phyloP scores from a whole-genome alignment of 345 rosid genomes.

The Lumnitzera racemosa region DNA sequence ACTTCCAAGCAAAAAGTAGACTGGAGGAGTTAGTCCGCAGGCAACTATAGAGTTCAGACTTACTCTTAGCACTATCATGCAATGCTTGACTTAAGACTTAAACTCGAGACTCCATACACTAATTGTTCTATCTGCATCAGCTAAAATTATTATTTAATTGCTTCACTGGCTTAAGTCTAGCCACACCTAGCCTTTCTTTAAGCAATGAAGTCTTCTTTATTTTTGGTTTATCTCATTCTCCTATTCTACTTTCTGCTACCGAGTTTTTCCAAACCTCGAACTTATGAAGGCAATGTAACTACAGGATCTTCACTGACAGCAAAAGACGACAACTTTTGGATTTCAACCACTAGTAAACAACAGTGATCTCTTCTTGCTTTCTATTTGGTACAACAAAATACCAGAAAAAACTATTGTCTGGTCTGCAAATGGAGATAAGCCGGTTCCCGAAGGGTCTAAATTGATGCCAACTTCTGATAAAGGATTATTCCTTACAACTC shows the following conservation, averaged over 20 bases:
- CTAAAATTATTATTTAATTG: too few species aligned
- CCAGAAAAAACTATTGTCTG: conserved; percentile 22
- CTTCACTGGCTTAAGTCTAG: too few species aligned
- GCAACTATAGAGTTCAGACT: too few species aligned
- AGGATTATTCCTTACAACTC: conserved; percentile 15
- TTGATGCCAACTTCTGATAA: conserved; percentile 12
- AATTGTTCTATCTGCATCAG: too few species aligned
- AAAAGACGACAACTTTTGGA: conserved; percentile 14
- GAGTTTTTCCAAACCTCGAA: not conserved
- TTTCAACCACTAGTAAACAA: conserved; percentile 11
- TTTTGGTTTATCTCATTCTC: too few species aligned
- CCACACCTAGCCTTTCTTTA: too few species aligned
- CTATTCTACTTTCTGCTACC: not conserved
- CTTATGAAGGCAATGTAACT: not conserved
- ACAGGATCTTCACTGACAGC: conserved; percentile 4
- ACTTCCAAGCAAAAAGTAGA: too few species aligned
- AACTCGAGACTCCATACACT: too few species aligned
- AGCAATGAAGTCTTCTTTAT: too few species aligned
- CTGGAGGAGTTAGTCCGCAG: too few species aligned
- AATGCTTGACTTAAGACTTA: too few species aligned
- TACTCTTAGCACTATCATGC: too few species aligned
- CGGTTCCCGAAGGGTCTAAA: conserved; percentile 19
- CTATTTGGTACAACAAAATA: conserved; percentile 26
- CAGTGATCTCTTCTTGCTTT: conserved; percentile 18
- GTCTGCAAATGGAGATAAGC: conserved; percentile 16